phyloP scores from a whole-genome alignment of 2,329 filamentous ascomycete genomes.

The Teratosphaeria gauchensis region DNA sequence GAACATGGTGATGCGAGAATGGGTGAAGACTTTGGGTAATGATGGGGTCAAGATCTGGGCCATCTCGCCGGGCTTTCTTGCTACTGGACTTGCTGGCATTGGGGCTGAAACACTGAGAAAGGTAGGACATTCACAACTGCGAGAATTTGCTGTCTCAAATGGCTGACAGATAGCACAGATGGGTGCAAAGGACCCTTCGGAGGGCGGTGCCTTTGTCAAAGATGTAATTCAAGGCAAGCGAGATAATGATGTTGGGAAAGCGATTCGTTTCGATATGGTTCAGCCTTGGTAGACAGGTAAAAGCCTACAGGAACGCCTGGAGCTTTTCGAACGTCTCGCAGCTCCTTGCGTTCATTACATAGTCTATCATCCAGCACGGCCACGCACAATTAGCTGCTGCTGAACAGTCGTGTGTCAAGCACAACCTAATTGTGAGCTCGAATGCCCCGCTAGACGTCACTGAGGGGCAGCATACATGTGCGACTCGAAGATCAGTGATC shows the following conservation, averaged over 20 bases:
- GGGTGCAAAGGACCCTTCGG: constrained; percentile 28
- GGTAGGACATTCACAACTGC: constrained; percentile 4
- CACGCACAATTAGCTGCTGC: no score
- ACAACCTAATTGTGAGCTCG: not conserved
- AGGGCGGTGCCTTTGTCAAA: constrained; percentile 29
- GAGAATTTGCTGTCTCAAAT: not conserved
- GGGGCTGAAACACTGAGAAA: constrained; percentile 21
- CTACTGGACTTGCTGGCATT: constrained; percentile 33
- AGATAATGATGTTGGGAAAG: constrained; percentile 30
- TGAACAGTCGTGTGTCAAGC: not conserved
- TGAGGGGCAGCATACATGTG: not conserved
- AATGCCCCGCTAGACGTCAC: not conserved
- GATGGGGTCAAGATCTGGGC: constrained; percentile 41
- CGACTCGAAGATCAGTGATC: not conserved
- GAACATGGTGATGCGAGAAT: constrained; percentile 43
- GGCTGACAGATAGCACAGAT: constrained; percentile 14
- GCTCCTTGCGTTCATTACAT: no score
- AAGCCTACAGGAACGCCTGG: not conserved
- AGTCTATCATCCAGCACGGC: no score
- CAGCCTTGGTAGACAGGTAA: constrained; percentile 28
- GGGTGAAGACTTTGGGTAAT: constrained; percentile 30
- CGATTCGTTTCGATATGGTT: constrained; percentile 26
- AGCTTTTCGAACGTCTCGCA: not conserved
- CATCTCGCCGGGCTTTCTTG: constrained; percentile 39
- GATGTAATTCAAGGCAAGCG: constrained; percentile 32